Base-by-base conservation (phyloP, 257 asterid genomes). In the Solanum acaule region DNA sequence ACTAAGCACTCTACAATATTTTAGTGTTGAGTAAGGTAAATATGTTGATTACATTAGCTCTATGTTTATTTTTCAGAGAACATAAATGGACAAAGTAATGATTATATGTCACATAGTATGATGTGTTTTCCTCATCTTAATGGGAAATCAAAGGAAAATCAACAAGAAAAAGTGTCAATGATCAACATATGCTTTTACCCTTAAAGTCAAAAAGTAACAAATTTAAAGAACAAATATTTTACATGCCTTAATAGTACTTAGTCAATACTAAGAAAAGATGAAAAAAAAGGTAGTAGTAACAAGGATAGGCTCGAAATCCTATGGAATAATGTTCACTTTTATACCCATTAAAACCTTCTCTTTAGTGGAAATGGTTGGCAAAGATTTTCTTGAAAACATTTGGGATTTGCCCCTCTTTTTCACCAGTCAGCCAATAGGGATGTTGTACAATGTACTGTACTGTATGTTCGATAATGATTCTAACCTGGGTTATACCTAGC, bases 131-230 rank as follows among this genome's bases (percentile, higher is more conserved):
- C 65, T 44, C 38, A 22, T 40, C 40, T 76, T 9, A 52, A 77
- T 52, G n/a, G 44, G 83, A 40, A 86, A 71, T 70, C 87, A 86
- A 42, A 63, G 83, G 33, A 40, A 63, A 46, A 46, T 63, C 56
- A 33, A 89, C 70, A 72, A 86, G 14, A 59, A 20, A 88, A 89
- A 91, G 91, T 38, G 90, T 90, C 89, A 25, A 86, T 35, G 25
- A 88, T 93, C 91, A 77, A 90, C 61, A 81, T 86, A 82, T 89
- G 59, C 12, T 83, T 82, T 87, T 42, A n/a, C 44, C 87, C 86
- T 75, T 15, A 81, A 88, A 93, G 96, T 93, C 94, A 93, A 94
- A 94, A 92, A 90, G 91, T 84, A 11, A 86, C 70, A 90, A 89
- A 91, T 77, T 44, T 37, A 90, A 92, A 91, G 89, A 91, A 72